phyloP scores from a whole-genome alignment of 495 filamentous ascomycete species.

The Podospora pseudocomata region DNA sequence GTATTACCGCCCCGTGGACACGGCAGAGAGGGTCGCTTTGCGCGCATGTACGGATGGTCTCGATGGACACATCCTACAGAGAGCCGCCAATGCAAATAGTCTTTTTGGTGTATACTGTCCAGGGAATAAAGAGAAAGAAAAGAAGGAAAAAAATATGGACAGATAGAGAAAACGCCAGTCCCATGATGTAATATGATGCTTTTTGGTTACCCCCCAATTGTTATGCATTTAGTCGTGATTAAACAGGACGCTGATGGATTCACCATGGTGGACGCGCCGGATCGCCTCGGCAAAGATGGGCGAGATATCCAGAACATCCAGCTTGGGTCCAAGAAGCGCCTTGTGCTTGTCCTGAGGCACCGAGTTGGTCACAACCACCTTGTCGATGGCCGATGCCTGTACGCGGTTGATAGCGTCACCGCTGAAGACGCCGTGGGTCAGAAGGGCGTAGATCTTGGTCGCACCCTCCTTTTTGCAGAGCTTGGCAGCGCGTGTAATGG shows the following conservation, averaged over 20 bases:
- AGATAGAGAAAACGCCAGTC: constrained; percentile 20
- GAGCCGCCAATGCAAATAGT: constrained; percentile 30
- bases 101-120: constrained; percentile 24
- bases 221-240: constrained; percentile 66
- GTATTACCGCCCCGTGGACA: not conserved
- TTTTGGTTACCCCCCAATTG: constrained; percentile 15
- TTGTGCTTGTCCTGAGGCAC: constrained; percentile 81
- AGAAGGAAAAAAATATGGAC: constrained; percentile 7
- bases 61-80: constrained; percentile 12
- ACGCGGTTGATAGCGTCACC: constrained; percentile 94
- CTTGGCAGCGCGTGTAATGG: constrained; percentile 94
- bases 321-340: constrained; percentile 66
- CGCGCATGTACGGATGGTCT: constrained; percentile 9
- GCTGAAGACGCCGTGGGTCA: constrained; percentile 92
- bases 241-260: constrained; percentile 96
- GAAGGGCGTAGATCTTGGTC: constrained; percentile 78
- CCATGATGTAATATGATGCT: constrained; percentile 21
- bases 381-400: constrained; percentile 86
- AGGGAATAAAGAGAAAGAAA: constrained; percentile 9
- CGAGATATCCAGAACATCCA: constrained; percentile 89
- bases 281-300: constrained; percentile 96
- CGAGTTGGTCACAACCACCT: constrained; percentile 89
- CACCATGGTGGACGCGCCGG: constrained; percentile 92
- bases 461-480: constrained; percentile 92
- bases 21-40: not conserved